Percentiles rank a stretch among this genome's conserved stretches.
phyloP scores from a whole-genome alignment of 257 asterid genomes.

The Nicotiana sylvestris region DNA sequence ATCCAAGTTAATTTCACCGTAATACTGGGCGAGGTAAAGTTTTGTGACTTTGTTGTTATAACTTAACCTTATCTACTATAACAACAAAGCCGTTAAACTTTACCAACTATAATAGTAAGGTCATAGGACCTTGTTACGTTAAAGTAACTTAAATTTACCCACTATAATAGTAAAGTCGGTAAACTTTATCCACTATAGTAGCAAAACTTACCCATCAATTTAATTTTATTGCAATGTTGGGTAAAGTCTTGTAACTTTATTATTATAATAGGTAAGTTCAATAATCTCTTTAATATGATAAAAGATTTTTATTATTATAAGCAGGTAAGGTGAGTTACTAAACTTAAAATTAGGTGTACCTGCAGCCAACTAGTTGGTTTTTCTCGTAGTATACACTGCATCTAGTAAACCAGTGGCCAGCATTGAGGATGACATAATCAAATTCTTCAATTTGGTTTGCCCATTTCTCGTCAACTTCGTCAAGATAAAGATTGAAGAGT shows the following conservation, averaged over 20 bases:
- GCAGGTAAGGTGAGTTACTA: neutral
- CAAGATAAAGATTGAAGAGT: conserved; percentile 24
- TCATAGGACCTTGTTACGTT: too few species aligned
- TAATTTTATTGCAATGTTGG: neutral
- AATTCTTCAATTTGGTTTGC: conserved; percentile 11
- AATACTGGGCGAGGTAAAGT: neutral
- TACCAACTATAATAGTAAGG: neutral
- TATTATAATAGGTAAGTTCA: neutral
- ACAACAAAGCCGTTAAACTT: neutral
- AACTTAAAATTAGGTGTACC: neutral
- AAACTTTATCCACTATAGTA: neutral
- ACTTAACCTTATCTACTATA: too few species aligned
- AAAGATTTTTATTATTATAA: neutral
- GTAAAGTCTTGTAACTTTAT: neutral
- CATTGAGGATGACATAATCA: conserved; percentile 22
- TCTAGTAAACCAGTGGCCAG: conserved; percentile 26
- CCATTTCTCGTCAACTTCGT: conserved; percentile 25
- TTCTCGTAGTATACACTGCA: conserved; percentile 22
- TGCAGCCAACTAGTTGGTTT: conserved; percentile 16
- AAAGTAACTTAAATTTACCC: neutral
- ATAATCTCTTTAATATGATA: too few species aligned
- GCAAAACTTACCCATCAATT: neutral
- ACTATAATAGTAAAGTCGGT: neutral
- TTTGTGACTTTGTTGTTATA: neutral
- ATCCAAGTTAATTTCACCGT: neutral